These are phyloP conservation scores for Magnaporthales sp. DNA, from an alignment of 2,329 filamentous ascomycete species.

Conservation along the genomic window DNA sequence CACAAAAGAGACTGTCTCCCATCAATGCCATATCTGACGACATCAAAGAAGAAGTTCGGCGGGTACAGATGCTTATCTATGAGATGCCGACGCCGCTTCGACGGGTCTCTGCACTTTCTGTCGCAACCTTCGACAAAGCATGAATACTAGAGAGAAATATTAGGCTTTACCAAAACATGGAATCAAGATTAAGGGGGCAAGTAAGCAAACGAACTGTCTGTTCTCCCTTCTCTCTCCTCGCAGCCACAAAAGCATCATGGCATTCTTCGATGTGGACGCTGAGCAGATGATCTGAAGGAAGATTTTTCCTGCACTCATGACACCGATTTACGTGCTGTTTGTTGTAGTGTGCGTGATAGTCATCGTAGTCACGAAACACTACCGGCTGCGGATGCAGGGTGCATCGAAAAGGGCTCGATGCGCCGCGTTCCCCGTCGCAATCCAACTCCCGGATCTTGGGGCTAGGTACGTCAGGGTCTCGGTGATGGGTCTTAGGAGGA, in stretches of 20 bases:
- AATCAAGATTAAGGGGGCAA: slow-evolving; percentile 5
- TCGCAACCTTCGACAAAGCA: slow-evolving; percentile 90
- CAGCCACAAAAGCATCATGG: slow-evolving; percentile 72
- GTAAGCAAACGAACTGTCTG: slow-evolving; percentile 59
- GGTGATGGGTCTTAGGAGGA: not conserved
- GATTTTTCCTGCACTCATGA: slow-evolving; percentile 74
- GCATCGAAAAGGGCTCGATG: slow-evolving; percentile 59
- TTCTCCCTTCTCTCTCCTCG: slow-evolving; percentile 70
- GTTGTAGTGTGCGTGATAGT: slow-evolving; percentile 82
- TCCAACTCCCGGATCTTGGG: slow-evolving; percentile 52
- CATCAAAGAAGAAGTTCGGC: slow-evolving; percentile 76
- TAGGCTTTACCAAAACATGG: not conserved
- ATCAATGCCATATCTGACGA: slow-evolving; percentile 87
- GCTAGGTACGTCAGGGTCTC: slow-evolving; percentile 8
- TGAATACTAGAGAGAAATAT: slow-evolving; percentile 50
- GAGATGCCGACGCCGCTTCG: slow-evolving; percentile 79
- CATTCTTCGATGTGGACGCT: slow-evolving; percentile 82
- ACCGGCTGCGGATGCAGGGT: slow-evolving; percentile 64
- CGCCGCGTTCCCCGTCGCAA: slow-evolving; percentile 20
- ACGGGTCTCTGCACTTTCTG: slow-evolving; percentile 70
- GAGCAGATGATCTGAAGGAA: slow-evolving; percentile 76
- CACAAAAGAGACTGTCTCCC: slow-evolving; percentile 70
- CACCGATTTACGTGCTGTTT: slow-evolving; percentile 79
- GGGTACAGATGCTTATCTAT: slow-evolving; percentile 95
- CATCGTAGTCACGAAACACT: slow-evolving; percentile 64